Percentiles rank a stretch among this genome's conserved stretches.
Evolutionary conservation across 129 eudicot species (phyloP).

Genomic region (Pulicaria dysenterica): DNA sequence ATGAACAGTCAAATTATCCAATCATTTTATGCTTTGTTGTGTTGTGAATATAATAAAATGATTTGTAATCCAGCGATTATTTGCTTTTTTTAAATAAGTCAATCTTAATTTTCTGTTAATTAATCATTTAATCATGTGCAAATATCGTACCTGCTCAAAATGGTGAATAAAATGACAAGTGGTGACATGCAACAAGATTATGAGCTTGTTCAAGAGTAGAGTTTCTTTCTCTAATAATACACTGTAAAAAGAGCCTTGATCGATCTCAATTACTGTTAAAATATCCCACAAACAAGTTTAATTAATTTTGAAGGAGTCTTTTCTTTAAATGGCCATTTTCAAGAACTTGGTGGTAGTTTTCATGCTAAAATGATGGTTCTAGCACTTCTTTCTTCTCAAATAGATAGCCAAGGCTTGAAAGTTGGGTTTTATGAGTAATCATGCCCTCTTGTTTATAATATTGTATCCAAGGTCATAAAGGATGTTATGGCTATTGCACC

Average conservation of each 20-base stretch:
- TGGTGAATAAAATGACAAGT: neutral
- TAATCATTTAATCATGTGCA: neutral
- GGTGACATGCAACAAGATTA: conserved; percentile 1
- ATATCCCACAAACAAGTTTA: conserved; percentile 20
- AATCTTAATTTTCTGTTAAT: neutral
- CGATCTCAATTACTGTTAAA: conserved; percentile 7
- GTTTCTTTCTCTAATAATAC: neutral
- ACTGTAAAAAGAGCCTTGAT: conserved; percentile 19
- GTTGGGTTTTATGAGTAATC: conserved; percentile 56
- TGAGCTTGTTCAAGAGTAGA: neutral
- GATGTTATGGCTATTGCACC: conserved; percentile 54
- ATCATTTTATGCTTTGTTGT: neutral
- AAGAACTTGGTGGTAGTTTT: conserved; percentile 17
- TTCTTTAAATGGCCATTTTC: conserved; percentile 15
- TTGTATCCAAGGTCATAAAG: conserved; percentile 30
- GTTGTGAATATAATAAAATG: neutral
- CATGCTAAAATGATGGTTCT: conserved; percentile 19
- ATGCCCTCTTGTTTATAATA: conserved; percentile 56
- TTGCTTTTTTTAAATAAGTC: neutral
- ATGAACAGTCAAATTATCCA: too few species aligned
- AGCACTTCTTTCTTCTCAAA: conserved; percentile 20
- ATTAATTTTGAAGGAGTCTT: neutral
- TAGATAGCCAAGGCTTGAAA: conserved; percentile 44
- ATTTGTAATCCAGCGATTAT: neutral
- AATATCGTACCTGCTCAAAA: conserved; percentile 15